Conservation (phyloP, 2,329 filamentous ascomycete species). For the Lecanoromycetidae sp. region DNA sequence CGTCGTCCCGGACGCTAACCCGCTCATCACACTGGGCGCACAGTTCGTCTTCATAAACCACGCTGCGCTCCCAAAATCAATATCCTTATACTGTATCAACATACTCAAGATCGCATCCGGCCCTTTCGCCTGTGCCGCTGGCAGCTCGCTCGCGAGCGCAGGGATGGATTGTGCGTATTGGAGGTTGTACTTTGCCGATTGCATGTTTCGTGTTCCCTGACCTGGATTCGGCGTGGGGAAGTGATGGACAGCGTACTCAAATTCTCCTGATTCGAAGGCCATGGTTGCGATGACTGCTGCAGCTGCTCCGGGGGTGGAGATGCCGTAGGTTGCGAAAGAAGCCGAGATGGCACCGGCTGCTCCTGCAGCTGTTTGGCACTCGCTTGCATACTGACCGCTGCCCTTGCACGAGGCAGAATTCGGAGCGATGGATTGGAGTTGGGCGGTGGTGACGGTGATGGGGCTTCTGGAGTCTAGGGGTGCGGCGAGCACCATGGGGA, state of each 20-base stretch:
- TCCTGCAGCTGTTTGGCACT: conserved; percentile 55
- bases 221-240: conserved; percentile 43
- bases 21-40: conserved; percentile 29
- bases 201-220: conserved; percentile 62
- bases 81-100: conserved; percentile 36
- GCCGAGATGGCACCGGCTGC: conserved; percentile 46
- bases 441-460: conserved; percentile 2
- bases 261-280: conserved; percentile 57
- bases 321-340: conserved; percentile 46
- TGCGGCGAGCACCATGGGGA: neutral
- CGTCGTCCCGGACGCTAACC: conserved; percentile 36
- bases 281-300: conserved; percentile 60
- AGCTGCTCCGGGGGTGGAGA: conserved; percentile 46
- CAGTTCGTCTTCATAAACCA: conserved; percentile 52
- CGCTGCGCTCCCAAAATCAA: conserved; percentile 46
- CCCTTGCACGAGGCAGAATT: conserved; percentile 14
- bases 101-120: conserved; percentile 38
- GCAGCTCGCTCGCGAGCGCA: conserved; percentile 25
- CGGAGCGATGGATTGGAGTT: conserved; percentile 12
- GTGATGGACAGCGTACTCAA: conserved; percentile 60
- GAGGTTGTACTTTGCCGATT: conserved; percentile 43
- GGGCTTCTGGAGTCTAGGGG: neutral
- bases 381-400: conserved; percentile 49
- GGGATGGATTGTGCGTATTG: conserved; percentile 41
- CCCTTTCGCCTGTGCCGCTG: conserved; percentile 21